Evolutionary conservation across 2,329 filamentous ascomycete genomes (phyloP).

Genomic region (Fusarium pininemorale): DNA sequence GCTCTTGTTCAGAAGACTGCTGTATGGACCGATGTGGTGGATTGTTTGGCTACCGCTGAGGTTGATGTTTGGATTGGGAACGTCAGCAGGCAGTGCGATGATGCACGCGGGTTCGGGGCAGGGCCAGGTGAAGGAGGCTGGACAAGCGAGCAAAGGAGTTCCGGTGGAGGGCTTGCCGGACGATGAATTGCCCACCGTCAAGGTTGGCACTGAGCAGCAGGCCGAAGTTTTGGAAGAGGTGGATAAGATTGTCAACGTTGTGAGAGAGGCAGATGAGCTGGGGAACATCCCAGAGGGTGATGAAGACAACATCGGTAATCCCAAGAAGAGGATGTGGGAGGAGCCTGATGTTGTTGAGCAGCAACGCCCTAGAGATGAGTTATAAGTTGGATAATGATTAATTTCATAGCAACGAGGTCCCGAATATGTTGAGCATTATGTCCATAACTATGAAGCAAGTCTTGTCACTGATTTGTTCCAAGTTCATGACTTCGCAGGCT

Average conservation of each 20-base stretch:
- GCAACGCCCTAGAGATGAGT: conserved; percentile 51
- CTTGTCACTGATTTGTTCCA: not conserved
- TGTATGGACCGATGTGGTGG: conserved; percentile 94
- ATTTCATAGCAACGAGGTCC: not conserved
- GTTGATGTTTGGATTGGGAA: conserved; percentile 67
- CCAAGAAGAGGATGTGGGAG: conserved; percentile 45
- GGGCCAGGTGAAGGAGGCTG: conserved; percentile 39
- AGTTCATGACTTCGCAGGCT: not conserved
- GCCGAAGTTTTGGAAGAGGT: conserved; percentile 62
- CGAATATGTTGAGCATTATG: not conserved
- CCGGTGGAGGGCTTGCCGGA: conserved; percentile 50
- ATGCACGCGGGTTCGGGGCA: conserved; percentile 48
- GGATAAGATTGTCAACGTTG: conserved; percentile 61
- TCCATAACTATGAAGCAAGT: not conserved
- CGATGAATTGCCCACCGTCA: conserved; percentile 60
- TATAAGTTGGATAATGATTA: conserved; percentile 34
- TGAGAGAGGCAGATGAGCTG: conserved; percentile 47
- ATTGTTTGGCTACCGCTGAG: conserved; percentile 85
- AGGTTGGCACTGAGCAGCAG: conserved; percentile 48
- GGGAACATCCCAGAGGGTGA: conserved; percentile 32
- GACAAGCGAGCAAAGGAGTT: conserved; percentile 43
- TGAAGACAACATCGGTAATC: conserved; percentile 31
- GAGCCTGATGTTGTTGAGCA: conserved; percentile 41
- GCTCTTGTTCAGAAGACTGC: conserved; percentile 83
- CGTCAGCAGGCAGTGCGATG: conserved; percentile 64